Evolutionary conservation across 257 asterid genomes (phyloP).

Genomic region (Linaria vulgaris): DNA sequence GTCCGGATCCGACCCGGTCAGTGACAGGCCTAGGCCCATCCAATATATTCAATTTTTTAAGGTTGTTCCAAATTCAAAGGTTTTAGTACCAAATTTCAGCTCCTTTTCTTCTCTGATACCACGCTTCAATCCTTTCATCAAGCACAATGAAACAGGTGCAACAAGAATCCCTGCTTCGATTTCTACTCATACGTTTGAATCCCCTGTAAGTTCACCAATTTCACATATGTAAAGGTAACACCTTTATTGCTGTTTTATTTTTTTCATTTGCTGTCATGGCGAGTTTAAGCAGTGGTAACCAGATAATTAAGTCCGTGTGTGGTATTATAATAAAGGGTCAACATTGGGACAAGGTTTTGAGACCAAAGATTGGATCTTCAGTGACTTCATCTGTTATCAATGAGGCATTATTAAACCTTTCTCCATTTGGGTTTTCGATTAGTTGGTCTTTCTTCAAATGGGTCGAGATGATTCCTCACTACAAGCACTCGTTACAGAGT

Average conservation of each 20-base stretch:
- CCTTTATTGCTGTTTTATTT: no score
- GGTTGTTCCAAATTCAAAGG: no score
- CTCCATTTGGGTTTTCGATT: slow-evolving; percentile 38
- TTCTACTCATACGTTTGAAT: slow-evolving; percentile 3
- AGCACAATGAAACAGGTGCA: slow-evolving; percentile 17
- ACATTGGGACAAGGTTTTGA: slow-evolving; percentile 61
- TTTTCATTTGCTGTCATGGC: slow-evolving; percentile 37
- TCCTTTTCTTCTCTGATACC: neutral
- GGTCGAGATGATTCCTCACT: slow-evolving; percentile 70
- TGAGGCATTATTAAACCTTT: slow-evolving; percentile 51
- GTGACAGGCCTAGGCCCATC: no score
- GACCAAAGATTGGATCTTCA: slow-evolving; percentile 60
- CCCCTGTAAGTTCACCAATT: neutral
- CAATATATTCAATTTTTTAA: no score
- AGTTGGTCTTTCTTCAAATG: slow-evolving; percentile 80
- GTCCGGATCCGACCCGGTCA: no score
- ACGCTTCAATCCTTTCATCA: slow-evolving; percentile 19
- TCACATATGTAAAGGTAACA: no score
- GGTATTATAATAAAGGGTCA: slow-evolving; percentile 61
- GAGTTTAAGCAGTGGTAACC: slow-evolving; percentile 30
- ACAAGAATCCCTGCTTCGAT: neutral
- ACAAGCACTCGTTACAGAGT: slow-evolving; percentile 70
- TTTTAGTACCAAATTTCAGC: no score
- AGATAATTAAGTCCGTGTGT: slow-evolving; percentile 46
- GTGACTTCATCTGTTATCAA: slow-evolving; percentile 58